These are phyloP conservation scores for Diaporthe ilicicola DNA, from an alignment of 2,329 filamentous ascomycete species.

Conservation along the genomic window DNA sequence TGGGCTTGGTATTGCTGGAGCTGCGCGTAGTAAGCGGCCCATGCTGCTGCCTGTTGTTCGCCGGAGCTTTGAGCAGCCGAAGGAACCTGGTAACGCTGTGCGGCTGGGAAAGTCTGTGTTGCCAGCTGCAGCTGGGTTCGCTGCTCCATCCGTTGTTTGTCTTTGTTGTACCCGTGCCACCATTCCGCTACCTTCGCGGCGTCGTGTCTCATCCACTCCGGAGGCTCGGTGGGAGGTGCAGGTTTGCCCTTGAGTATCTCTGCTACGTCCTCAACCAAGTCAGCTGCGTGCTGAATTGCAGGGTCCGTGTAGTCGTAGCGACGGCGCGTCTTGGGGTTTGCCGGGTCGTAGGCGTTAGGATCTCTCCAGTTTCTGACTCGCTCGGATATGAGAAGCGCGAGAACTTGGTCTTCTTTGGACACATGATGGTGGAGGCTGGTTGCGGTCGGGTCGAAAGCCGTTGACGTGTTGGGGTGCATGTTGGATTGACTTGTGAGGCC, in stretches of 20 bases:
- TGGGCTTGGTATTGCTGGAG: slow-evolving; percentile 37
- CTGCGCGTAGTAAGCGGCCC: slow-evolving; percentile 53
- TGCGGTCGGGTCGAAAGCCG: slow-evolving; percentile 36
- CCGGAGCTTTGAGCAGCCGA: slow-evolving; percentile 36
- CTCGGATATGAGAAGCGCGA: slow-evolving; percentile 55
- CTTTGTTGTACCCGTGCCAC: slow-evolving; percentile 56
- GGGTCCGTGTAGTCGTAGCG: slow-evolving; percentile 53
- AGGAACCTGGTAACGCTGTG: slow-evolving; percentile 27
- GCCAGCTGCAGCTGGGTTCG: slow-evolving; percentile 32
- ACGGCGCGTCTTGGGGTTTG: slow-evolving; percentile 41
- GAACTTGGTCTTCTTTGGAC: slow-evolving; percentile 50
- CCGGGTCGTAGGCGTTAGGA: slow-evolving; percentile 48
- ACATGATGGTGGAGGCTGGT: slow-evolving; percentile 37
- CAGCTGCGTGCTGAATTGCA: slow-evolving; percentile 51
- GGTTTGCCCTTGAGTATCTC: slow-evolving; percentile 54
- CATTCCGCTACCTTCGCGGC: slow-evolving; percentile 59
- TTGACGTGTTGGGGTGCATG: slow-evolving; percentile 36
- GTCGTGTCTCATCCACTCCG: slow-evolving; percentile 59
- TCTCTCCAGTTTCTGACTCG: slow-evolving; percentile 53
- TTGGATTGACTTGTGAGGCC: slow-evolving; percentile 14
- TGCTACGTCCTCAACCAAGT: slow-evolving; percentile 52
- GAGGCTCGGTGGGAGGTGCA: slow-evolving; percentile 60
- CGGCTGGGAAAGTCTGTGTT: slow-evolving; percentile 5
- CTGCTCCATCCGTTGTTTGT: slow-evolving; percentile 39
- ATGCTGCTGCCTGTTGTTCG: slow-evolving; percentile 43